phyloP scores from a whole-genome alignment of 306 rosid genomes.

The Fragaria iinumae region DNA sequence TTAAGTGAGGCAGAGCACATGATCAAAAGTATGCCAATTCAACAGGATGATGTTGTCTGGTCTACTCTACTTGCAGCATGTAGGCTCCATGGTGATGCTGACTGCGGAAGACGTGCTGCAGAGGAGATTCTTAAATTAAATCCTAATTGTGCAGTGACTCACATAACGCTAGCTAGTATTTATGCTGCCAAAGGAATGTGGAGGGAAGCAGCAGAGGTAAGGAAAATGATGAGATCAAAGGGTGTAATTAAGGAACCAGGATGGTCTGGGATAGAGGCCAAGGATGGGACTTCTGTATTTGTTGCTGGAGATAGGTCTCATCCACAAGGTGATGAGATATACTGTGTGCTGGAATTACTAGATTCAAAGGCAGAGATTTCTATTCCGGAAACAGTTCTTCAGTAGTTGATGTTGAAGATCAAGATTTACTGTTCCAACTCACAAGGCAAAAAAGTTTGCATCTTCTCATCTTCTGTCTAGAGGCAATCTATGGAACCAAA shows the following conservation, averaged over 20 bases:
- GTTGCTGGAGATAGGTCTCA: slow-evolving; percentile 53
- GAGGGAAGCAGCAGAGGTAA: slow-evolving; percentile 61
- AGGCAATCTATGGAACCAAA: slow-evolving; percentile 6
- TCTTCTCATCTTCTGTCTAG: background rate
- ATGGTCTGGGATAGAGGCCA: slow-evolving; percentile 77
- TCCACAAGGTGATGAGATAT: slow-evolving; percentile 51
- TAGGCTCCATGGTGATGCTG: slow-evolving; percentile 57
- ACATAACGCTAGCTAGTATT: slow-evolving; percentile 68
- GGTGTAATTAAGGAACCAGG: slow-evolving; percentile 79
- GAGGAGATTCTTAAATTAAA: slow-evolving; percentile 57
- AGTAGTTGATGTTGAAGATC: slow-evolving; percentile 37
- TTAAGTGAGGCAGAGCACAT: slow-evolving; percentile 63
- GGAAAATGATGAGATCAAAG: slow-evolving; percentile 68
- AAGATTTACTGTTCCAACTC: slow-evolving; percentile 11
- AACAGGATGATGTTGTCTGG: slow-evolving; percentile 73
- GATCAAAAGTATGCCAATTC: slow-evolving; percentile 55
- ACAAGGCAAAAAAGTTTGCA: background rate
- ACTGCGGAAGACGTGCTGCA: slow-evolving; percentile 60
- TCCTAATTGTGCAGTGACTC: slow-evolving; percentile 67
- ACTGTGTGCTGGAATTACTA: slow-evolving; percentile 47
- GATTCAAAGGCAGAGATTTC: slow-evolving; percentile 34
- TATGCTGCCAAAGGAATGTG: slow-evolving; percentile 68
- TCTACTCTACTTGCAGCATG: slow-evolving; percentile 80
- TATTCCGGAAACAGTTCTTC: slow-evolving; percentile 32
- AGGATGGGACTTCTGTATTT: slow-evolving; percentile 50